These are phyloP conservation scores for Juncus effusus DNA, from an alignment of 176 grass and related monocot species.

Conservation along the genomic window DNA sequence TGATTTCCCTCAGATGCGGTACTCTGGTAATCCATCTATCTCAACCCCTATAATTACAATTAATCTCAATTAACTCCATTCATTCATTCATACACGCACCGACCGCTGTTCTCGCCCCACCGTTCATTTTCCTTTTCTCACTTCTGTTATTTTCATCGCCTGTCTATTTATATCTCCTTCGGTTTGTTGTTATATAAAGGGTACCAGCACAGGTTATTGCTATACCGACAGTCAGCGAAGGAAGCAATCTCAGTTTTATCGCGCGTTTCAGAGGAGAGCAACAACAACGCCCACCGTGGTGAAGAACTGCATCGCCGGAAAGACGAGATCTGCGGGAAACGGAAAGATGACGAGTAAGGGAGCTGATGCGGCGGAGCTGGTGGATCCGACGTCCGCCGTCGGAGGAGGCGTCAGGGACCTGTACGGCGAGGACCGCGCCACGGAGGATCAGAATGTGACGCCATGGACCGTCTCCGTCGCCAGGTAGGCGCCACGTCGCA, in stretches of 20 bases:
- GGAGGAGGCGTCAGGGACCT: slow-evolving; percentile 35
- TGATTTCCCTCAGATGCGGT: slow-evolving; percentile 22
- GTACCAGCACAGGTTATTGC: slow-evolving; percentile 1
- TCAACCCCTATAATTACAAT: slow-evolving; percentile 11
- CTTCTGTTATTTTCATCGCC: too few species aligned
- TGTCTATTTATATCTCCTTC: not conserved
- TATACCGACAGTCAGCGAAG: slow-evolving; percentile 31
- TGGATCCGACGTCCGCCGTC: not conserved
- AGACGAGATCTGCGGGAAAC: slow-evolving; percentile 38
- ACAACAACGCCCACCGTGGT: slow-evolving; percentile 33
- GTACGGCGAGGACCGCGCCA: slow-evolving; percentile 59
- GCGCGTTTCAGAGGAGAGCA: slow-evolving; percentile 34
- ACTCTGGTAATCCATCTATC: slow-evolving; percentile 11
- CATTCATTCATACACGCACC: not conserved
- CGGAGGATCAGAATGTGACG: slow-evolving; percentile 70
- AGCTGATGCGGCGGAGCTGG: slow-evolving; percentile 28
- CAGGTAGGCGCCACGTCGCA: slow-evolving; percentile 46
- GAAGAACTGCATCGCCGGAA: slow-evolving; percentile 20
- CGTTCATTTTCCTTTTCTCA: too few species aligned
- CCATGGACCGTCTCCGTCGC: slow-evolving; percentile 85
- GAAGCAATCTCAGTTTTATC: slow-evolving; percentile 27
- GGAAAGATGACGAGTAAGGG: slow-evolving; percentile 19
- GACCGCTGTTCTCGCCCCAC: too few species aligned
- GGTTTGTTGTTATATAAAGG: slow-evolving; percentile 19
- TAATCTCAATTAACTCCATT: slow-evolving; percentile 20